Conservation (phyloP, 805 yeast species). For the Candida dajiaensis region DNA sequence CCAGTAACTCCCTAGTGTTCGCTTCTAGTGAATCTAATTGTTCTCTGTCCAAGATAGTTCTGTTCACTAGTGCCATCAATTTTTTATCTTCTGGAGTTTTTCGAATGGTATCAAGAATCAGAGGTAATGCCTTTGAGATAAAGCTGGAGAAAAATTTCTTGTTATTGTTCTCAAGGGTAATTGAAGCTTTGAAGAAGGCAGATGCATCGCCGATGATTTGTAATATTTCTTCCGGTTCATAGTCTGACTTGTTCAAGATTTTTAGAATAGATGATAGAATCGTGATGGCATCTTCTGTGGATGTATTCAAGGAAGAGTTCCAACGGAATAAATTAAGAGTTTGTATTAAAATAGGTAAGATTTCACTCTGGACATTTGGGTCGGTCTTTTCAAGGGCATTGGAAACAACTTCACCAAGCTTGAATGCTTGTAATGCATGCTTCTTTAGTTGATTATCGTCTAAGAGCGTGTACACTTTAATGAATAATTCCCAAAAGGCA, state of each 20-base stretch:
- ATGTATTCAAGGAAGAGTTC: slow-evolving; percentile 6
- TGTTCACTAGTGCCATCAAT: slow-evolving; percentile 18
- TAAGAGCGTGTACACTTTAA: slow-evolving; percentile 31
- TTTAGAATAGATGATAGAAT: slow-evolving; percentile 14
- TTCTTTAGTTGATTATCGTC: slow-evolving; percentile 31
- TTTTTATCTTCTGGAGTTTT: slow-evolving; percentile 1
- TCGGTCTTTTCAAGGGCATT: slow-evolving; percentile 18
- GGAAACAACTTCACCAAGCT: slow-evolving; percentile 32
- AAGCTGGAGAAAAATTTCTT: slow-evolving; percentile 14
- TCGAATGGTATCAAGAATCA: slow-evolving; percentile 6
- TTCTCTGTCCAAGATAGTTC: slow-evolving; percentile 25
- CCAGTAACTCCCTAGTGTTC: slow-evolving; percentile 28
- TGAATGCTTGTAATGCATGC: slow-evolving; percentile 35
- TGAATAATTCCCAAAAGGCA: slow-evolving; percentile 47
- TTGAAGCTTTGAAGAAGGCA: slow-evolving; percentile 11
- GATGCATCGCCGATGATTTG: slow-evolving; percentile 5
- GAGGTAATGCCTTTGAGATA: slow-evolving; percentile 16
- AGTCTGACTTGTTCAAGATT: slow-evolving; percentile 5
- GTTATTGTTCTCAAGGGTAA: slow-evolving; percentile 13
- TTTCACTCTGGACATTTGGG: not conserved
- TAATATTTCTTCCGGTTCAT: not conserved
- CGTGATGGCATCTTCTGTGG: slow-evolving; percentile 14
- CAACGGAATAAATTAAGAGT: slow-evolving; percentile 13
- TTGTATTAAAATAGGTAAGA: slow-evolving; percentile 7
- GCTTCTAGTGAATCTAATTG: slow-evolving; percentile 19